Percentiles rank a stretch among this genome's conserved stretches.
Evolutionary conservation across 1,139 yeast species (phyloP).

Genomic region (Geotrichum australiense): DNA sequence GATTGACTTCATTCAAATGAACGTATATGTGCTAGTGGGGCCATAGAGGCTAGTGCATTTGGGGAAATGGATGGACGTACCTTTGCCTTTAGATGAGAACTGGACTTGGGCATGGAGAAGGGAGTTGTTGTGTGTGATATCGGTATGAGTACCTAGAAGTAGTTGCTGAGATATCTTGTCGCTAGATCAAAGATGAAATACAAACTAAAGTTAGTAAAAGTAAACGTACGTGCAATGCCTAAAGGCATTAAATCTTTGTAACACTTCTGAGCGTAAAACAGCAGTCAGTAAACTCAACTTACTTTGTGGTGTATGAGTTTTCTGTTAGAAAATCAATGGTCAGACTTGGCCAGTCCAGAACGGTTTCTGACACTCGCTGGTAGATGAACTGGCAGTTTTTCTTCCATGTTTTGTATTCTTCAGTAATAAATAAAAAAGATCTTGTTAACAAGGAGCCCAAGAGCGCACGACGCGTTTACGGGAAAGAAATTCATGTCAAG

Average conservation of each 20-base stretch:
- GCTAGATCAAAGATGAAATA: constrained; percentile 1
- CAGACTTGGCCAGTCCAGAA: constrained; percentile 53
- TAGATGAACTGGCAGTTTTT: constrained; percentile 88
- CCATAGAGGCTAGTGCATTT: background rate
- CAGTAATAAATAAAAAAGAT: too few relatives aligned
- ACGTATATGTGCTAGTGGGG: constrained; percentile 46
- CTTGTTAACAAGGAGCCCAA: too few relatives aligned
- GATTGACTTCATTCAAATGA: constrained; percentile 19
- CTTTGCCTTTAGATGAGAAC: constrained; percentile 17
- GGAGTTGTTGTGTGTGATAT: constrained; percentile 70
- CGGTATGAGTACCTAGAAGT: constrained; percentile 83
- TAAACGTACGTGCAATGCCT: too few relatives aligned
- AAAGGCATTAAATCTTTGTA: too few relatives aligned
- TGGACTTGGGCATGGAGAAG: constrained; percentile 39
- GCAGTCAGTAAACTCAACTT: background rate
- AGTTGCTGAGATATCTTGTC: constrained; percentile 35
- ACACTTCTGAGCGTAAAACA: background rate
- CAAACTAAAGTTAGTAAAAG: constrained; percentile 16
- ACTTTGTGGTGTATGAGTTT: constrained; percentile 1
- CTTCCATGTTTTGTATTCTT: constrained; percentile 88
- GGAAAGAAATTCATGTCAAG: too few relatives aligned
- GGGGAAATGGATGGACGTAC: constrained; percentile 1
- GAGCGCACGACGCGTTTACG: background rate
- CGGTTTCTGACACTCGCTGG: constrained; percentile 64
- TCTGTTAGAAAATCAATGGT: constrained; percentile 38